phyloP scores from a whole-genome alignment of 1,284 basidiomycete species.

The Phylloporus gajari region DNA sequence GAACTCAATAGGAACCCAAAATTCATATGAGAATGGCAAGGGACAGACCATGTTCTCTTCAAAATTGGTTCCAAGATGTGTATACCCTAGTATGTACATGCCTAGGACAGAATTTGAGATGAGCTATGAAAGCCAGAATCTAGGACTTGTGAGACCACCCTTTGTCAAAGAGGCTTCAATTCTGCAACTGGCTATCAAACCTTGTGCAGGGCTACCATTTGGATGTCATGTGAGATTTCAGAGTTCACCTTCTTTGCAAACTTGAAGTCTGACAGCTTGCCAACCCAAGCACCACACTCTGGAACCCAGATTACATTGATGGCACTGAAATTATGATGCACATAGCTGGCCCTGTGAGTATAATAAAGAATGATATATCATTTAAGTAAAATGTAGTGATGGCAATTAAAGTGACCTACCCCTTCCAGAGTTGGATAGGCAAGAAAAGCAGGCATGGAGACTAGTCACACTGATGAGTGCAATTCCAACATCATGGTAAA shows the following conservation, averaged over 20 bases:
- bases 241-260: conserved; percentile 16
- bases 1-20: no score
- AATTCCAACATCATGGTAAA: conserved; percentile 12
- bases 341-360: not conserved
- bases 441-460: not conserved
- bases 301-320: not conserved
- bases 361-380: not conserved
- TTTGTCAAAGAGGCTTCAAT: no score
- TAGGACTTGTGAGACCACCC: no score
- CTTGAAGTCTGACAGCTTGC: conserved; percentile 26
- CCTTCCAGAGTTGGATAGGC: not conserved
- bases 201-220: no score
- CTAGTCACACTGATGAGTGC: not conserved
- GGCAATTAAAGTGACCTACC: not conserved
- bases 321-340: not conserved
- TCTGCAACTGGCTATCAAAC: no score
- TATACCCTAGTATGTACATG: no score
- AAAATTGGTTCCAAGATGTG: no score
- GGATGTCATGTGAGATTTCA: not conserved
- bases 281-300: not conserved
- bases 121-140: no score
- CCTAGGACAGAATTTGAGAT: no score
- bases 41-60: no score
- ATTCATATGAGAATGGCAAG: no score
- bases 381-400: not conserved